These are phyloP conservation scores for Pestalotiopsis sp. DNA, from an alignment of 2,329 filamentous ascomycete genomes.

Conservation along the genomic window DNA sequence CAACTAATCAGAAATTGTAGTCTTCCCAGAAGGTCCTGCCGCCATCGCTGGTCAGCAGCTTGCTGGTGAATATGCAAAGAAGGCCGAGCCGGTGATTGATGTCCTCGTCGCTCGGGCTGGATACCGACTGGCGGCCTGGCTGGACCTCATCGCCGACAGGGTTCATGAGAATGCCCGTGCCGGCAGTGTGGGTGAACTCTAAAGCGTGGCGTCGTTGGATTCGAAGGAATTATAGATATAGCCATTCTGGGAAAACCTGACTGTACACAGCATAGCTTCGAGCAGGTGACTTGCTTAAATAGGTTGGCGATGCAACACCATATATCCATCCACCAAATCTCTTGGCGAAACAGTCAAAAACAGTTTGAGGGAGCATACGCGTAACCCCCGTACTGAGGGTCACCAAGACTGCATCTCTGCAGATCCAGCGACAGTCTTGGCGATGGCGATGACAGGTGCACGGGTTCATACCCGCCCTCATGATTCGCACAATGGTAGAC, in stretches of 20 bases:
- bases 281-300: background rate
- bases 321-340: constrained; percentile 1
- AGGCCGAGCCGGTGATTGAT: constrained; percentile 65
- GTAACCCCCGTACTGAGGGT: background rate
- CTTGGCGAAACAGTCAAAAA: background rate
- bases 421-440: background rate
- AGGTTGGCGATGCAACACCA: background rate
- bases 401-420: background rate
- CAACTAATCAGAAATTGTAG: constrained; percentile 31
- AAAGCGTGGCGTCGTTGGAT: constrained; percentile 13
- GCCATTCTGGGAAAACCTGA: background rate
- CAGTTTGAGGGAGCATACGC: background rate
- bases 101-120: constrained; percentile 69
- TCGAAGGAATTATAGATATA: background rate
- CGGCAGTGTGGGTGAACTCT: constrained; percentile 30
- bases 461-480: background rate
- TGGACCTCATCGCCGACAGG: constrained; percentile 59
- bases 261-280: background rate
- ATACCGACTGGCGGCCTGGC: constrained; percentile 67
- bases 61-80: constrained; percentile 63
- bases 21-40: constrained; percentile 61
- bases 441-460: background rate
- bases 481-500: background rate
- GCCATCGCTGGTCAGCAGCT: constrained; percentile 63
- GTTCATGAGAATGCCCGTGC: constrained; percentile 23